Evolutionary conservation across 2,329 filamentous ascomycete species (phyloP).

Genomic region (Claviceps monticola): DNA sequence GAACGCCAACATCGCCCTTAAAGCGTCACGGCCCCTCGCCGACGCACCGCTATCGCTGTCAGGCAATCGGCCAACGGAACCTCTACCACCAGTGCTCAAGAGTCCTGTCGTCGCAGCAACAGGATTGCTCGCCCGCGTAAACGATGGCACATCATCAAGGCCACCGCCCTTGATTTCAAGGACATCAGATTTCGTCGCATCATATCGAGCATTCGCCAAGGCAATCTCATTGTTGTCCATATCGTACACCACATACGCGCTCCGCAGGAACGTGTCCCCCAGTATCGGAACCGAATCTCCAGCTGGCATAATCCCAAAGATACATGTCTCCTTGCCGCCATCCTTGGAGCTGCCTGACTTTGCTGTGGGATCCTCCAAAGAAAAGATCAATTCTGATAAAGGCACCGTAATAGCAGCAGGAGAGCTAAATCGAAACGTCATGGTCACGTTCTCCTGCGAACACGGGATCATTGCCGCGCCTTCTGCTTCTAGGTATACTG

Average conservation of each 20-base stretch:
- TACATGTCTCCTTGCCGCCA: conserved; percentile 41
- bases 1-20: not conserved
- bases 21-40: not conserved
- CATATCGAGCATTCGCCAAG: conserved; percentile 52
- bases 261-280: conserved; percentile 62
- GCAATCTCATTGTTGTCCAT: conserved; percentile 58
- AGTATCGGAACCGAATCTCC: conserved; percentile 43
- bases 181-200: conserved; percentile 32
- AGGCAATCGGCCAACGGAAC: not conserved
- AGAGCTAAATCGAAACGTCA: conserved; percentile 40
- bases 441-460: conserved; percentile 22
- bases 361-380: conserved; percentile 26
- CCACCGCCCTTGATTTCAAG: conserved; percentile 40
- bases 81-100: not conserved
- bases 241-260: conserved; percentile 65
- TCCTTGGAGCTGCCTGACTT: conserved; percentile 35
- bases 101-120: conserved; percentile 27
- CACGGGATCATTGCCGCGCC: conserved; percentile 50
- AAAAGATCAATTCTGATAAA: conserved; percentile 46
- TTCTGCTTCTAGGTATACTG: conserved; percentile 38
- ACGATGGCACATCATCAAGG: conserved; percentile 3
- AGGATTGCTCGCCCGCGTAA: conserved; percentile 26
- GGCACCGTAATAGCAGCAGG: conserved; percentile 37
- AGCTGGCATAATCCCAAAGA: conserved; percentile 53
- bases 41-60: not conserved